Conservation (phyloP, 192 early-diverging fungal genomes). For the Helicostylum pulchrum region DNA sequence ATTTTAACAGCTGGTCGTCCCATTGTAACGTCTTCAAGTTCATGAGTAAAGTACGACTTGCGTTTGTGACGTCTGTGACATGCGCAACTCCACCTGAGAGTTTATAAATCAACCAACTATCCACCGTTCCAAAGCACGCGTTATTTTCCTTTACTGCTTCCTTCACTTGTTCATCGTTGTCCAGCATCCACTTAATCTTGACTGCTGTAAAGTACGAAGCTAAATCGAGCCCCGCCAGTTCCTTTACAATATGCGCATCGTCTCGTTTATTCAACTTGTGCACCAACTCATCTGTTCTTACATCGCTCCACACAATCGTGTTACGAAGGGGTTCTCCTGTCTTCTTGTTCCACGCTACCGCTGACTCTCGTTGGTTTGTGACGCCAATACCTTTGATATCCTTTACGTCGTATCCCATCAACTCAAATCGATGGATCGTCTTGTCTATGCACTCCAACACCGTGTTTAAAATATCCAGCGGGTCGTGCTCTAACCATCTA, state of each 20-base stretch:
- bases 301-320: slow-evolving; percentile 91
- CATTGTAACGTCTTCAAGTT: slow-evolving; percentile 76
- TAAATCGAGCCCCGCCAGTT: slow-evolving; percentile 80
- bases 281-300: slow-evolving; percentile 80
- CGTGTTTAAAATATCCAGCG: slow-evolving; percentile 65
- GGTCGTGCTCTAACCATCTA: slow-evolving; percentile 89
- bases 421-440: slow-evolving; percentile 58
- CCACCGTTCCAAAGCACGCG: slow-evolving; percentile 85
- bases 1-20: slow-evolving; percentile 67
- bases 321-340: slow-evolving; percentile 80
- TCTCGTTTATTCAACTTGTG: slow-evolving; percentile 48
- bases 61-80: slow-evolving; percentile 92
- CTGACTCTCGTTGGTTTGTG: slow-evolving; percentile 94
- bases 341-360: slow-evolving; percentile 77
- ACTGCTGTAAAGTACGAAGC: slow-evolving; percentile 92
- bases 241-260: slow-evolving; percentile 23
- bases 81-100: slow-evolving; percentile 76
- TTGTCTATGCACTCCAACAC: slow-evolving; percentile 67
- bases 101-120: slow-evolving; percentile 93
- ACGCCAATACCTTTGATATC: slow-evolving; percentile 69
- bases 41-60: slow-evolving; percentile 93
- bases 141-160: slow-evolving; percentile 67
- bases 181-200: slow-evolving; percentile 89
- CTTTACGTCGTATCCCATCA: slow-evolving; percentile 52
- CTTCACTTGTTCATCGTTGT: slow-evolving; percentile 71